These are phyloP conservation scores for Gnomoniopsis sp. DNA, from an alignment of 2,329 filamentous ascomycete genomes.

Conservation along the genomic window DNA sequence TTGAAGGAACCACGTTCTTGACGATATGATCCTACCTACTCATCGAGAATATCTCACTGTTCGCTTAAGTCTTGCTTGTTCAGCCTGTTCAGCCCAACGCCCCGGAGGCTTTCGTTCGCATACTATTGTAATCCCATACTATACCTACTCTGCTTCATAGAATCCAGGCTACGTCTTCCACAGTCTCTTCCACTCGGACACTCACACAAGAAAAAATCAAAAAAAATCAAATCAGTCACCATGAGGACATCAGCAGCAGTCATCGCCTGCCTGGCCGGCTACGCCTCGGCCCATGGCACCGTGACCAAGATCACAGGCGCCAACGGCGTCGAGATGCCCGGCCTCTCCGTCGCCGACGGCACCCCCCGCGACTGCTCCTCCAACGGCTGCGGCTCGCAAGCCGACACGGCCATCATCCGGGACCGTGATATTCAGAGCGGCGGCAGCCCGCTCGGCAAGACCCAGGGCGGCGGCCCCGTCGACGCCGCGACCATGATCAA, in stretches of 20 bases:
- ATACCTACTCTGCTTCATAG: not conserved
- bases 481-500: slow-evolving; percentile 46
- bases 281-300: slow-evolving; percentile 13
- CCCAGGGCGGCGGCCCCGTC: slow-evolving; percentile 44
- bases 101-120: not conserved
- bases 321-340: slow-evolving; percentile 17
- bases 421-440: slow-evolving; percentile 42
- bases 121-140: not conserved
- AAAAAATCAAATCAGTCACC: not conserved
- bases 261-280: slow-evolving; percentile 12
- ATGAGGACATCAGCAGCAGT: slow-evolving; percentile 9
- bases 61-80: not conserved
- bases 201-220: not conserved
- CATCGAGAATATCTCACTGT: not conserved
- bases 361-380: slow-evolving; percentile 54
- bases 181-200: not conserved
- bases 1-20: not conserved
- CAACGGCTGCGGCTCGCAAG: slow-evolving; percentile 49
- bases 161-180: not conserved
- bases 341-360: slow-evolving; percentile 43
- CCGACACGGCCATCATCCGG: slow-evolving; percentile 55
- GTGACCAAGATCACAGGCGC: slow-evolving; percentile 16
- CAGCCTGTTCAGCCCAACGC: not conserved
- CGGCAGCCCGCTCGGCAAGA: slow-evolving; percentile 51
- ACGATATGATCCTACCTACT: not conserved